These are phyloP conservation scores for Colletotrichum viniferum DNA, from an alignment of 2,329 filamentous ascomycete species.

Conservation along the genomic window DNA sequence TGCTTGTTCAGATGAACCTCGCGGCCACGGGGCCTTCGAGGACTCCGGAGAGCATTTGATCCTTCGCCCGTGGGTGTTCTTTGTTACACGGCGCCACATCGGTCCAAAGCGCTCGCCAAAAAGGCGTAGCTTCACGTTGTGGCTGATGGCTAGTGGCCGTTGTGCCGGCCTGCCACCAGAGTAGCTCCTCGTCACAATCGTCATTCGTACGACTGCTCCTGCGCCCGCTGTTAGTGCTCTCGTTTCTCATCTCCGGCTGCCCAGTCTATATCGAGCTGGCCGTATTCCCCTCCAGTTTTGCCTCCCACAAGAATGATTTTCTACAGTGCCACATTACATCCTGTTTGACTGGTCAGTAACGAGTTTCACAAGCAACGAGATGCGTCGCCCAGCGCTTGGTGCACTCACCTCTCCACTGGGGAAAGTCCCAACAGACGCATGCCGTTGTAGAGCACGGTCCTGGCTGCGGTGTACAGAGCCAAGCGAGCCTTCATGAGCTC, in stretches of 20 bases:
- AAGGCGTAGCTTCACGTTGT: background rate
- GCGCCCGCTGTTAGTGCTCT: background rate
- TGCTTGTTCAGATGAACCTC: background rate
- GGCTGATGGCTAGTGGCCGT: background rate
- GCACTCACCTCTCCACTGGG: slow-evolving; percentile 64
- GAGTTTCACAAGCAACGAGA: slow-evolving; percentile 3
- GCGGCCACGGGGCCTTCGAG: slow-evolving; percentile 5
- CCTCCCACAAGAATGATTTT: background rate
- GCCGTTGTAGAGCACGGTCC: slow-evolving; percentile 79
- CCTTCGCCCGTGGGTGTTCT: background rate
- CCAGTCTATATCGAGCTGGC: background rate
- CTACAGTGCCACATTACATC: slow-evolving; percentile 10
- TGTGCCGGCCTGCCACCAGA: background rate
- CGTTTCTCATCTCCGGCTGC: background rate
- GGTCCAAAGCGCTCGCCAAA: background rate
- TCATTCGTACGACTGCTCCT: background rate
- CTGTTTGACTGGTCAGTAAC: slow-evolving; percentile 4
- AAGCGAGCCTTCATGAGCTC: slow-evolving; percentile 74
- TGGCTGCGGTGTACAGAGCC: slow-evolving; percentile 78
- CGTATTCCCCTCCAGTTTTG: background rate
- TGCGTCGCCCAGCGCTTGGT: background rate
- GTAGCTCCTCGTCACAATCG: background rate
- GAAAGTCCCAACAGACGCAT: slow-evolving; percentile 81
- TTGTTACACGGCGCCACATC: slow-evolving; percentile 10
- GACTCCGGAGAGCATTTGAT: slow-evolving; percentile 5